These are phyloP conservation scores for Boechera stricta DNA, from an alignment of 345 rosid genomes.

Conservation along the genomic window DNA sequence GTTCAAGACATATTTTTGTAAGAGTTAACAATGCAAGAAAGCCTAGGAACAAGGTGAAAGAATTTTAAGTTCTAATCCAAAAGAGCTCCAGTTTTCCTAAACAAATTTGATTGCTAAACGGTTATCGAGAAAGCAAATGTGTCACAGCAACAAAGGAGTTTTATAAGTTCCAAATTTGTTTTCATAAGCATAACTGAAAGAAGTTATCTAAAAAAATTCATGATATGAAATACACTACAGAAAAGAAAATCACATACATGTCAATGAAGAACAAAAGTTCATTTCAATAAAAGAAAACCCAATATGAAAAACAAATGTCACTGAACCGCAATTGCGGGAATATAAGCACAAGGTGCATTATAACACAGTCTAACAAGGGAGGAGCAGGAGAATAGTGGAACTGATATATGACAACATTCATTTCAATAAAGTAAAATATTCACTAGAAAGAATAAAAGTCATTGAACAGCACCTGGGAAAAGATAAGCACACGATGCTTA, in stretches of 20 bases:
- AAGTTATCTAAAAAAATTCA: conserved; percentile 14
- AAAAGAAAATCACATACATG: not conserved
- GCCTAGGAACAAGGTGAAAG: conserved; percentile 5
- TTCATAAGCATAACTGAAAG: conserved; percentile 1
- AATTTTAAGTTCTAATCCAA: not conserved
- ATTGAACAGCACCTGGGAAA: conserved; percentile 79
- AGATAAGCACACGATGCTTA: conserved; percentile 95
- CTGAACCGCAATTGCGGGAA: conserved; percentile 66
- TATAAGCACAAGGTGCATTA: conserved; percentile 71
- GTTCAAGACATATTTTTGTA: not conserved
- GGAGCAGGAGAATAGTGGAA: conserved; percentile 17
- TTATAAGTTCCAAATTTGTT: not conserved
- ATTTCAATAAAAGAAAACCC: not conserved
- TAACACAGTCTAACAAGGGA: conserved; percentile 57
- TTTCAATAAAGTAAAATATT: not conserved
- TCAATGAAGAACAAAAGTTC: not conserved
- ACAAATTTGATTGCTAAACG: not conserved
- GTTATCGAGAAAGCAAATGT: conserved; percentile 10
- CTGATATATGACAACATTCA: conserved; percentile 16
- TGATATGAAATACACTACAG: conserved; percentile 15
- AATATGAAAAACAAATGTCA: conserved; percentile 9
- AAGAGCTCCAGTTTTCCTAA: not conserved
- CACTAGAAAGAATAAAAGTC: conserved; percentile 22
- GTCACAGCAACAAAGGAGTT: conserved; percentile 6
- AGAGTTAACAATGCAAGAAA: conserved; percentile 26